phyloP scores from a whole-genome alignment of 2,329 filamentous ascomycete species.

The Trichoderma oligosporum region DNA sequence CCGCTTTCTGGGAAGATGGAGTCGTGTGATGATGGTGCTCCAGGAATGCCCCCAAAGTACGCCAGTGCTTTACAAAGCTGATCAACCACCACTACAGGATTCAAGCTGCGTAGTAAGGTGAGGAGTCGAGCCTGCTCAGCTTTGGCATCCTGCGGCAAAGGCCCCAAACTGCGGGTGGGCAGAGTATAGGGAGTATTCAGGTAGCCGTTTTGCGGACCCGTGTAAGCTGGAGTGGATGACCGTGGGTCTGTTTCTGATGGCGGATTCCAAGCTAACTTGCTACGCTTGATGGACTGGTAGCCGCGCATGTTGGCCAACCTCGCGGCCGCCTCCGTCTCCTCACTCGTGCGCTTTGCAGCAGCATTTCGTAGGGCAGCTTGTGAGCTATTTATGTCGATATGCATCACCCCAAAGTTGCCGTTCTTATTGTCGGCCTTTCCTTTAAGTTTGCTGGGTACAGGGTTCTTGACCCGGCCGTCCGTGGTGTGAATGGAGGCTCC shows the following conservation, averaged over 20 bases:
- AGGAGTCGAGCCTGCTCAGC: slow-evolving; percentile 57
- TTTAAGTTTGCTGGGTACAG: slow-evolving; percentile 60
- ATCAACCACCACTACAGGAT: slow-evolving; percentile 56
- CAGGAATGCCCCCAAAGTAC: slow-evolving; percentile 61
- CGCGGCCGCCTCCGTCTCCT: slow-evolving; percentile 57
- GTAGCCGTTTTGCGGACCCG: slow-evolving; percentile 9
- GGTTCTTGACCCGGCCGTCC: slow-evolving; percentile 45
- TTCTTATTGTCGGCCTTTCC: slow-evolving; percentile 53
- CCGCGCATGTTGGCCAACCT: slow-evolving; percentile 52
- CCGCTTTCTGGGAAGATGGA: slow-evolving; percentile 55
- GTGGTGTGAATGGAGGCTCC: slow-evolving; percentile 20
- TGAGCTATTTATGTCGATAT: slow-evolving; percentile 50
- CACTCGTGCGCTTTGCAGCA: slow-evolving; percentile 58
- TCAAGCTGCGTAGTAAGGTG: slow-evolving; percentile 52
- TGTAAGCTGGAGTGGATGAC: slow-evolving; percentile 13
- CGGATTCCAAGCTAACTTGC: slow-evolving; percentile 34
- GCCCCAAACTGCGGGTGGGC: slow-evolving; percentile 12
- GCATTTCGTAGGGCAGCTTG: slow-evolving; percentile 49
- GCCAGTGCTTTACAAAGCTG: slow-evolving; percentile 59
- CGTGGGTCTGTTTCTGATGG: slow-evolving; percentile 12
- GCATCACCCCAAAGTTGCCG: slow-evolving; percentile 61
- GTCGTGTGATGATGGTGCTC: slow-evolving; percentile 49
- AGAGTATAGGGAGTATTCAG: slow-evolving; percentile 14
- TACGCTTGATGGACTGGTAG: slow-evolving; percentile 49
- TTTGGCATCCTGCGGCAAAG: slow-evolving; percentile 48